phyloP scores from a whole-genome alignment of 2,329 filamentous ascomycete species.

The Pseudopyricularia javanii region DNA sequence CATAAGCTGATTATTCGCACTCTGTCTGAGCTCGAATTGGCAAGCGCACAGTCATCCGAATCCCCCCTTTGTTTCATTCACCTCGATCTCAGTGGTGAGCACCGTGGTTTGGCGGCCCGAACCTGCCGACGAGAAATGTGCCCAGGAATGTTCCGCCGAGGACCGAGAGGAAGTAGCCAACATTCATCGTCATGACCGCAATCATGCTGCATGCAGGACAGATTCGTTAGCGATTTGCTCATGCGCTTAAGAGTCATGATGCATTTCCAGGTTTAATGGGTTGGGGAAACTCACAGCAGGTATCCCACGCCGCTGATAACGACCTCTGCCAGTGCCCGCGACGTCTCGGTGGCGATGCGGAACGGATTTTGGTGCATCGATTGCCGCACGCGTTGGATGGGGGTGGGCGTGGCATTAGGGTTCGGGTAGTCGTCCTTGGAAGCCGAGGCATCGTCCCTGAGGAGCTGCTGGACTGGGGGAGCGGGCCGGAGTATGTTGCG shows the following conservation, averaged over 20 bases:
- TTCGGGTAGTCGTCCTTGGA: no score
- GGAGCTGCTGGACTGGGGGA: no score
- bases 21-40: no score
- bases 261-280: no score
- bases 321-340: conserved; percentile 59
- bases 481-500: conserved; percentile 10
- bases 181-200: conserved; percentile 76
- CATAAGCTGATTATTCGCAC: no score
- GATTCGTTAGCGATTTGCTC: neutral
- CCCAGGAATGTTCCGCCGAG: conserved; percentile 73
- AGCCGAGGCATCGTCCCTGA: no score
- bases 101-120: conserved; percentile 15
- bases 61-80: no score
- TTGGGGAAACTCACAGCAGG: conserved; percentile 58
- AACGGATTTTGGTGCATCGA: no score
- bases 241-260: neutral
- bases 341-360: conserved; percentile 46
- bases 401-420: no score
- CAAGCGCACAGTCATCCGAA: no score
- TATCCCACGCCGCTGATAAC: conserved; percentile 69
- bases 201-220: conserved; percentile 54
- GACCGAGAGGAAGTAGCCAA: conserved; percentile 67
- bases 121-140: conserved; percentile 69
- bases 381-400: no score
- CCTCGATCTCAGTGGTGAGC: no score